Base-by-base conservation (phyloP, 768 basidiomycete species). In the Omphalotus guepiniiformis region DNA sequence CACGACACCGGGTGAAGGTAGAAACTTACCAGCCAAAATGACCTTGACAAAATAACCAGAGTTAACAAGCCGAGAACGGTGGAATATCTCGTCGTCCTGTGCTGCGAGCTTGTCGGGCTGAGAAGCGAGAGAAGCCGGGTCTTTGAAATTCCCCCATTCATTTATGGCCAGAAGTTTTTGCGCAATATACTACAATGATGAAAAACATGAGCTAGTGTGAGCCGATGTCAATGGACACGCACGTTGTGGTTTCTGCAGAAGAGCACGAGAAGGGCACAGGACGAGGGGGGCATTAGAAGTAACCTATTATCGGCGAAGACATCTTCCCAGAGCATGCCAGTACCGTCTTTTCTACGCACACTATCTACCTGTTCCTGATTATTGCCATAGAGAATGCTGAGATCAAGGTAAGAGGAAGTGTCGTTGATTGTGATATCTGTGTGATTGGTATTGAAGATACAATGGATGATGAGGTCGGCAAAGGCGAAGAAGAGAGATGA, bases 51-150 rank as follows among this genome's bases (percentile, higher is more conserved):
- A 72, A 53, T 60, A 71, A 2, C 63, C 71, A 16, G 65, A 82
- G 60, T 90, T 90, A 37, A 89, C 80, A 38, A 88, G 68, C 39
- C 88, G 76, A 8, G 85, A 72, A 23, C 83, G 78, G 49, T 85
- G 73, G 67, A 87, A 90, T 38, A 90, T 80, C 55, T 89, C 88
- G 41, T 87, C 80, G 46, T 90, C 88, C 58, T 90, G 88, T 0
- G 55, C 63, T 12, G 57, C 39, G 35, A 53, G 63, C 11, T 52
- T 46, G 25, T 36, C 30, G 12, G 38, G 25, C 13, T 25, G 22
- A 22, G 36, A 45, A 28, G 21, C 25, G 21, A 25, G 41, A 21
- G 60, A 59, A 19, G 68, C 69, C 1, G 51, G 58, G 41, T 45
- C 62, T 56, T 35, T 53, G 59, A 72, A 85, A 2, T 47, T 60